Conservation (phyloP, 106 monocot species). For the Vanilla planifolia region DNA sequence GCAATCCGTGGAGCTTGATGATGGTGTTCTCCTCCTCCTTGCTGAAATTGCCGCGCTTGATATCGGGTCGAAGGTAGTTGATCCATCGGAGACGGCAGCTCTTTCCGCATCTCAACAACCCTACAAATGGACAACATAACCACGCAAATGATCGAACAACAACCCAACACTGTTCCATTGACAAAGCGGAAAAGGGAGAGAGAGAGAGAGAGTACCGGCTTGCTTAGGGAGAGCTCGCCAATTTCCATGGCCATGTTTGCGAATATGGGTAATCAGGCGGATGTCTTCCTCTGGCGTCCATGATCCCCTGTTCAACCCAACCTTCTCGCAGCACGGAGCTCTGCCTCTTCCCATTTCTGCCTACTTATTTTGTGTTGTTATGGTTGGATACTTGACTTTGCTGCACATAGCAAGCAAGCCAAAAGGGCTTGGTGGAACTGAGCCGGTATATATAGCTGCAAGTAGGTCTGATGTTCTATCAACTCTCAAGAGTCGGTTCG, state of each 20-base stretch:
- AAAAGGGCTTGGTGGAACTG: neutral
- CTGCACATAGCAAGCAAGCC: neutral
- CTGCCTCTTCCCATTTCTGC: constrained; percentile 55
- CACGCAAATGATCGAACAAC: too few species aligned
- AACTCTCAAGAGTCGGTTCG: too few species aligned
- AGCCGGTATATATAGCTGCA: neutral
- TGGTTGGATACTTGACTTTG: too few species aligned
- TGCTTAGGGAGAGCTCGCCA: constrained; percentile 79
- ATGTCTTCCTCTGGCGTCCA: constrained; percentile 85
- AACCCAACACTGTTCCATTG: neutral
- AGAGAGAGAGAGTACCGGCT: constrained; percentile 38
- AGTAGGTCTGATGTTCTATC: too few species aligned
- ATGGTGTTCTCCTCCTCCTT: constrained; percentile 35
- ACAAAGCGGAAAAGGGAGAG: neutral
- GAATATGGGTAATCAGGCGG: constrained; percentile 58
- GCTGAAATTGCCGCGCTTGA: constrained; percentile 38
- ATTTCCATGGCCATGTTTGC: constrained; percentile 56
- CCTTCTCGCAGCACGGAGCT: constrained; percentile 80
- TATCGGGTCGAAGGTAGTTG: constrained; percentile 65
- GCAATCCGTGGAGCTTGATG: constrained; percentile 18
- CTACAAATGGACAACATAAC: too few species aligned
- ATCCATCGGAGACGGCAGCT: constrained; percentile 59
- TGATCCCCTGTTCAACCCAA: constrained; percentile 70
- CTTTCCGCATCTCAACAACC: constrained; percentile 38
- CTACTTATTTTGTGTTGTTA: neutral